Percentiles rank a stretch among this genome's conserved stretches.
Evolutionary conservation across 495 filamentous ascomycete genomes (phyloP).

Genomic region (Amorphotheca resinae): DNA sequence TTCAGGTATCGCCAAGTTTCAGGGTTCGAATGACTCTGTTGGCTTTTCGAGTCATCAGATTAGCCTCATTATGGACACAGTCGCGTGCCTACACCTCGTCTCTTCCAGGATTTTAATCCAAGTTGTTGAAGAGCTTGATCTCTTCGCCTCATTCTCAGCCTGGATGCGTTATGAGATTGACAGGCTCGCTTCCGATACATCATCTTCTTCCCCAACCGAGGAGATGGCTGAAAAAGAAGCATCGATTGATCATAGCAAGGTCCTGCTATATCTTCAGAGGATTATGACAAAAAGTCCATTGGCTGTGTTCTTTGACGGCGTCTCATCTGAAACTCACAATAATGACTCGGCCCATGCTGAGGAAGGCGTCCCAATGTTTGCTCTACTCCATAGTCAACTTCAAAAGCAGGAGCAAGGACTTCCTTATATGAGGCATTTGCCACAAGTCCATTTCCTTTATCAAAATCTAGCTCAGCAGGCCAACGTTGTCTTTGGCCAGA

Average conservation of each 20-base stretch:
- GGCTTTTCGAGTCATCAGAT: conserved; percentile 45
- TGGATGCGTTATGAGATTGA: conserved; percentile 87
- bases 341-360: conserved; percentile 5
- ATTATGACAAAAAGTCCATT: conserved; percentile 36
- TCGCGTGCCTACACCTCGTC: conserved; percentile 62
- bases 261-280: conserved; percentile 39
- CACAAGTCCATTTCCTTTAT: conserved; percentile 33
- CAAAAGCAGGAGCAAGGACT: conserved; percentile 28
- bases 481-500: conserved; percentile 32
- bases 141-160: conserved; percentile 65
- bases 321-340: conserved; percentile 21
- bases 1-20: conserved; percentile 74
- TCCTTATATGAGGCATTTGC: conserved; percentile 27
- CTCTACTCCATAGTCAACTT: conserved; percentile 35
- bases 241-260: conserved; percentile 39
- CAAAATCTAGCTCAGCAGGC: conserved; percentile 29
- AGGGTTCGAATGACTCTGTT: conserved; percentile 51
- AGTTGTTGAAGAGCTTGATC: conserved; percentile 62
- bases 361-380: conserved; percentile 28
- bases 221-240: conserved; percentile 43
- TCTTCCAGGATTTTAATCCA: conserved; percentile 58
- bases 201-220: conserved; percentile 29
- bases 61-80: conserved; percentile 48
- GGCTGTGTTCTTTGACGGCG: conserved; percentile 27
- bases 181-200: conserved; percentile 34